phyloP scores from a whole-genome alignment of 768 basidiomycete genomes.

The Tremella yokohamensis region DNA sequence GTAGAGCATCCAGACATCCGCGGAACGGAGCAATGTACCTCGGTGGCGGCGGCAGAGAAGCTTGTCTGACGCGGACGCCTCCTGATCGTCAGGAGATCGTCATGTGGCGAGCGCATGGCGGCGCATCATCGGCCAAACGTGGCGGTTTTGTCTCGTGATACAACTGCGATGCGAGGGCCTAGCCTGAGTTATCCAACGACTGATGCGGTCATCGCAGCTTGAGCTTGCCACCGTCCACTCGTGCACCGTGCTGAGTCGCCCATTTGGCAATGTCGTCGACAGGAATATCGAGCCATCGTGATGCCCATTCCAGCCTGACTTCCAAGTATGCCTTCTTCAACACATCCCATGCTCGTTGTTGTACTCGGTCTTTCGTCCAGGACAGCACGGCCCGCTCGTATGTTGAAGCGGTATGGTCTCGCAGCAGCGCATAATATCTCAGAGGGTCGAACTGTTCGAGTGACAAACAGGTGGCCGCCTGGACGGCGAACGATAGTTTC shows the following conservation, averaged over 20 bases:
- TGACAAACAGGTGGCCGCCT: conserved; percentile 10
- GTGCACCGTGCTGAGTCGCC: conserved; percentile 18
- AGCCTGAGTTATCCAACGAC: too few species aligned
- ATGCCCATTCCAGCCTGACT: conserved; percentile 15
- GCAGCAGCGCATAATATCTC: conserved; percentile 20
- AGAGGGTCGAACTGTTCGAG: conserved; percentile 28
- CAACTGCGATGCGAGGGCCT: too few species aligned
- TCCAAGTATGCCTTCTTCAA: conserved; percentile 32
- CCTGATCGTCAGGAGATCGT: too few species aligned
- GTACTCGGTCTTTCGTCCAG: conserved; percentile 27
- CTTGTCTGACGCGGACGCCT: too few species aligned
- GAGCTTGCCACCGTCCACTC: conserved; percentile 18
- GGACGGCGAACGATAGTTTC: conserved; percentile 5
- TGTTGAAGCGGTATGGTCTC: background rate
- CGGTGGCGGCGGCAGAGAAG: too few species aligned
- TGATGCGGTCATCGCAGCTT: conserved; percentile 21
- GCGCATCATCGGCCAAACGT: too few species aligned
- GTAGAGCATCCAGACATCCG: too few species aligned
- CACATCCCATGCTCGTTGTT: conserved; percentile 36
- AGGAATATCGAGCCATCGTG: conserved; percentile 2
- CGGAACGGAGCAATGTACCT: too few species aligned
- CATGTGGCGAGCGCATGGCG: too few species aligned
- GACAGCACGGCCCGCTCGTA: conserved; percentile 29
- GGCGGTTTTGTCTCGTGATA: too few species aligned
- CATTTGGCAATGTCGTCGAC: conserved; percentile 11